Evolutionary conservation across 495 filamentous ascomycete genomes (phyloP), one percentile per base, ranked within the genome.

Genomic region (Tuber magnatum): DNA sequence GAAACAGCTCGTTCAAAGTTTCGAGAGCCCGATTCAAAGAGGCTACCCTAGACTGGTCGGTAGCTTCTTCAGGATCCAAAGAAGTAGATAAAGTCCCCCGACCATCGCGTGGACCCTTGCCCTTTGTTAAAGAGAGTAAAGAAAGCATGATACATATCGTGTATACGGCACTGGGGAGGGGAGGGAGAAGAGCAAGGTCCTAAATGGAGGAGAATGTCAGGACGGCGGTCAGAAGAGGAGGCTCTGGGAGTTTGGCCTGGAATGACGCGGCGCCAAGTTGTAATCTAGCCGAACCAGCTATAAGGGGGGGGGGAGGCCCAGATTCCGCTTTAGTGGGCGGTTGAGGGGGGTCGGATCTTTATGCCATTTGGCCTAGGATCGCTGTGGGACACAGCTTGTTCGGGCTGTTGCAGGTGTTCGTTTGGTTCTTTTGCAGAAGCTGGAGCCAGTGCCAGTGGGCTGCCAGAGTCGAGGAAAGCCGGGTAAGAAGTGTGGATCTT

Each of bases 1-100:
- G 95, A 78, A 99, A 99, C 3, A 97, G 86, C 9, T 87, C 87
- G 5, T 89, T 89, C 18, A 99, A 88, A 1, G 86, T 86, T 46
- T 89, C 87, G 72, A 99, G 88, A 65, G 90, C 87, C 22, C 86
- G 84, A 84, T 99, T 99, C 35, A 97, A 85, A 22, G 72, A 71
- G 46, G 74, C 42, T 2, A 74, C 76, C 69, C 78, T 73, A 28
- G 74, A 46, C 22, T 75, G 35, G 71, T 72, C 69, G 35, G 41
- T n/a, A 32, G 77, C 71, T 69, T 65, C 51, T 42, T 75, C 73
- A 39, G 61, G 70, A 43, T 68, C 46, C 48, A 38, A 48, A 61
- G 70, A 22, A 65, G 43, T 32, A 28, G 68, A 71, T 44, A 24
- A 76, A 16, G 69, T 61, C 56, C 68, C 68, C 41, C 74, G 75